Conservation (phyloP, 2,329 filamentous ascomycete genomes). For the Tolypocladium capitatum region DNA sequence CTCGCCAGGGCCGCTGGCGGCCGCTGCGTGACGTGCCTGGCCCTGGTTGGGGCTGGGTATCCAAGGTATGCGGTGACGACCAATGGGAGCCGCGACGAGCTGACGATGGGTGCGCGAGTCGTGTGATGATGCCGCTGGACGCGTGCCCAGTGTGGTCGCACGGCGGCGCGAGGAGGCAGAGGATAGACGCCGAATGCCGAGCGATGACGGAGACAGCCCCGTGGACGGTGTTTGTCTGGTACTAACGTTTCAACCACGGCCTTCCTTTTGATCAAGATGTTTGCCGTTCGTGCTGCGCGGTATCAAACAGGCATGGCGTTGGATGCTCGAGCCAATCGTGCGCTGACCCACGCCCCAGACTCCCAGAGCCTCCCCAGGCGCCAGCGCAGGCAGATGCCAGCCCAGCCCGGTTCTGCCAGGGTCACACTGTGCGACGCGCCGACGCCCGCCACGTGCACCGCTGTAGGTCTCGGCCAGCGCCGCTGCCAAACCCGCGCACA, state of each 20-base stretch:
- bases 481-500: neutral
- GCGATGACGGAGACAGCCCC: neutral
- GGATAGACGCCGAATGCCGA: neutral
- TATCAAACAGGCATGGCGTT: neutral
- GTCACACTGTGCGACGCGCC: neutral
- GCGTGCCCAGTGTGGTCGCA: neutral
- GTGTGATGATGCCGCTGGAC: neutral
- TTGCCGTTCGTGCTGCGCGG: neutral
- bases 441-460: neutral
- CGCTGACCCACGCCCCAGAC: neutral
- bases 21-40: neutral
- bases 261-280: neutral
- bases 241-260: neutral
- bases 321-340: neutral
- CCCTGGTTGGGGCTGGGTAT: neutral
- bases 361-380: too few relatives aligned
- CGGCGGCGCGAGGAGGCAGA: neutral
- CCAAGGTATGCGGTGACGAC: neutral
- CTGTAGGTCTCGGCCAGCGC: neutral
- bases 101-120: neutral
- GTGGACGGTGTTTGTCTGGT: neutral
- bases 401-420: too few relatives aligned
- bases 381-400: too few relatives aligned
- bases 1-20: neutral
- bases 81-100: neutral